These are phyloP conservation scores for Dalbergia cochinchinensis DNA, from an alignment of 306 rosid genomes.

Conservation along the genomic window DNA sequence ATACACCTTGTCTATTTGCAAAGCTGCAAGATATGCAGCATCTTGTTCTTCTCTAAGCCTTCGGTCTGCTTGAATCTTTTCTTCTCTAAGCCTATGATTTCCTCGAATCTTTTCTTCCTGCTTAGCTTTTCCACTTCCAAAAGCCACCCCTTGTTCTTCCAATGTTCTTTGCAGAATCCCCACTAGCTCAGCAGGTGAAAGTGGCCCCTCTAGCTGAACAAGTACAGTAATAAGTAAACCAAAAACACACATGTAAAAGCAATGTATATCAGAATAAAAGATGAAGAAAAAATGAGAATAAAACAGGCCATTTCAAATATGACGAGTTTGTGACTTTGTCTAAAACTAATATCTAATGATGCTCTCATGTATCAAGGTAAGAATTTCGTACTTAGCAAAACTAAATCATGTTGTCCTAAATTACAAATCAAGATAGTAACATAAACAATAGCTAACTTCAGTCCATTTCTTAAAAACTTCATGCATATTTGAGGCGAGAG, in stretches of 20 bases:
- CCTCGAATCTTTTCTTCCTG: conserved; percentile 63
- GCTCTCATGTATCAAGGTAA: background rate
- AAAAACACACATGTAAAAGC: background rate
- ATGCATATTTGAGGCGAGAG: background rate
- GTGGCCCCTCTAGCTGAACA: conserved; percentile 79
- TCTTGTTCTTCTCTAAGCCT: conserved; percentile 84
- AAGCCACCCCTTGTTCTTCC: conserved; percentile 86
- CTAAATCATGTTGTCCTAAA: conserved; percentile 2
- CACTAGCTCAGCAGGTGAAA: conserved; percentile 80
- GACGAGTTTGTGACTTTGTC: background rate
- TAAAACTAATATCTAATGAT: background rate
- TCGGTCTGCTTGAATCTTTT: conserved; percentile 70
- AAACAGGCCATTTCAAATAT: background rate
- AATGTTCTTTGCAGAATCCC: conserved; percentile 84
- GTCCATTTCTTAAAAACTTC: background rate
- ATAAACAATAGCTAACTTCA: background rate
- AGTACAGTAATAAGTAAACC: background rate
- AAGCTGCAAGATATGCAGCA: conserved; percentile 76
- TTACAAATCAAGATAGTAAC: background rate
- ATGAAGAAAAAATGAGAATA: background rate
- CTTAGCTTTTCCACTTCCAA: conserved; percentile 64
- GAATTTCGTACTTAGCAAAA: background rate
- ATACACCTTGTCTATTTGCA: conserved; percentile 69
- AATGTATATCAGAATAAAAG: background rate
- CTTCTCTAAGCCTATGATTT: conserved; percentile 68